A percentile compares a stretch with the other conserved stretches of the same genome.
Conservation (phyloP, 2,329 filamentous ascomycete species). For the Monilinia vaccinii-corymbosi region DNA sequence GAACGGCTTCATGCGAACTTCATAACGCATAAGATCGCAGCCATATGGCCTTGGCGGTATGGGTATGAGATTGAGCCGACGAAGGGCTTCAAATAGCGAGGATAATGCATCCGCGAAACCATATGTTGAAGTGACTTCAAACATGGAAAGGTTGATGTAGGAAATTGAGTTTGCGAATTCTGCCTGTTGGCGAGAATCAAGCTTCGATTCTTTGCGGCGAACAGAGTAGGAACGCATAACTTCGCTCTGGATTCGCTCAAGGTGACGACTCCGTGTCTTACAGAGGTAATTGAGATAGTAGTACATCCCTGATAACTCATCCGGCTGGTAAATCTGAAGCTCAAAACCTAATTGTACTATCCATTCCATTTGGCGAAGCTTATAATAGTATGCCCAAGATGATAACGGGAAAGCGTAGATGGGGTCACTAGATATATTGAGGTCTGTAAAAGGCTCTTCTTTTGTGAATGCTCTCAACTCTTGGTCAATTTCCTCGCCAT, state of each 20-base stretch:
- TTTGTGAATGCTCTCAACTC: constrained; percentile 52
- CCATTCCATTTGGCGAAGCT: constrained; percentile 79
- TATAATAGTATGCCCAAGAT: constrained; percentile 85
- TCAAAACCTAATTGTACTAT: constrained; percentile 91
- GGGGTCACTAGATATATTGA: constrained; percentile 40
- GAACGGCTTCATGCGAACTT: constrained; percentile 65
- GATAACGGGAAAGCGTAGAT: constrained; percentile 65
- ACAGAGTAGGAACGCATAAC: constrained; percentile 32
- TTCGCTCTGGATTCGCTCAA: constrained; percentile 65
- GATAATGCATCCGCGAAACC: constrained; percentile 41
- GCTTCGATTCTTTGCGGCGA: constrained; percentile 10
- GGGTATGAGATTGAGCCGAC: constrained; percentile 32
- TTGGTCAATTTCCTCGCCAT: constrained; percentile 69
- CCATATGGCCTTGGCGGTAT: constrained; percentile 42
- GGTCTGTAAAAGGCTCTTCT: constrained; percentile 49
- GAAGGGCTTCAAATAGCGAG: constrained; percentile 45
- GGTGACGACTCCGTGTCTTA: constrained; percentile 50
- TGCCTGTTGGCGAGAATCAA: constrained; percentile 27
- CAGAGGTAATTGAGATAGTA: constrained; percentile 75
- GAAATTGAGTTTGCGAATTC: constrained; percentile 39
- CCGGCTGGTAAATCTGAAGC: constrained; percentile 75
- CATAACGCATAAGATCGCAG: constrained; percentile 48
- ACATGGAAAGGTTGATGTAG: constrained; percentile 50
- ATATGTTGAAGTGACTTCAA: constrained; percentile 55
- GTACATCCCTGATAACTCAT: constrained; percentile 85